Conservation (phyloP, 2,329 filamentous ascomycete species). For the Apiospora pterosperma region DNA sequence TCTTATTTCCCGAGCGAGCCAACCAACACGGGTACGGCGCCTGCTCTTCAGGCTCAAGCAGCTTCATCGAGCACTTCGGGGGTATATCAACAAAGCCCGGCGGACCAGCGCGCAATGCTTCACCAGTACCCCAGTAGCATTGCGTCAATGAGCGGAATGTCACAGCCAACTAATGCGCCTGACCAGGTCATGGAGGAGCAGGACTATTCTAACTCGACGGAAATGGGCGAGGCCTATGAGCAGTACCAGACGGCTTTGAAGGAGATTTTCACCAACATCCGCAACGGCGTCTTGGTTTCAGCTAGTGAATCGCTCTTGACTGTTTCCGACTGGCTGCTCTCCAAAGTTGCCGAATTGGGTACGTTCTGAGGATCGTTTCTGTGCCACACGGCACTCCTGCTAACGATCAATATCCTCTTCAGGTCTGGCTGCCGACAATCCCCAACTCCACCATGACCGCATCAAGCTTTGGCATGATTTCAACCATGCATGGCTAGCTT, state of each 20-base stretch:
- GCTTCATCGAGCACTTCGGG: slow-evolving; percentile 47
- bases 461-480: slow-evolving; percentile 91
- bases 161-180: slow-evolving; percentile 34
- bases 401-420: slow-evolving; percentile 12
- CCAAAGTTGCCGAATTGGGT: slow-evolving; percentile 54
- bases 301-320: slow-evolving; percentile 51
- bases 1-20: slow-evolving; percentile 74
- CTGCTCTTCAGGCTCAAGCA: slow-evolving; percentile 47
- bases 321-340: slow-evolving; percentile 54
- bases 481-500: slow-evolving; percentile 84
- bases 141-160: slow-evolving; percentile 42
- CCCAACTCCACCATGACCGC: slow-evolving; percentile 69
- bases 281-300: slow-evolving; percentile 44
- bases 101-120: slow-evolving; percentile 51
- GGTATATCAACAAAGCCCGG: slow-evolving; percentile 65
- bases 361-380: slow-evolving; percentile 25
- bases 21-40: slow-evolving; percentile 56
- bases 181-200: slow-evolving; percentile 55
- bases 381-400: neutral
- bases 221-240: slow-evolving; percentile 66
- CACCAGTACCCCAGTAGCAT: slow-evolving; percentile 48
- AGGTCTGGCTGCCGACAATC: slow-evolving; percentile 85
- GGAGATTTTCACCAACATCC: slow-evolving; percentile 69
- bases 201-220: slow-evolving; percentile 51
- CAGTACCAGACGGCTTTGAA: slow-evolving; percentile 60